Conservation (phyloP, 2,329 filamentous ascomycete genomes). For the Aciculosporium take region DNA sequence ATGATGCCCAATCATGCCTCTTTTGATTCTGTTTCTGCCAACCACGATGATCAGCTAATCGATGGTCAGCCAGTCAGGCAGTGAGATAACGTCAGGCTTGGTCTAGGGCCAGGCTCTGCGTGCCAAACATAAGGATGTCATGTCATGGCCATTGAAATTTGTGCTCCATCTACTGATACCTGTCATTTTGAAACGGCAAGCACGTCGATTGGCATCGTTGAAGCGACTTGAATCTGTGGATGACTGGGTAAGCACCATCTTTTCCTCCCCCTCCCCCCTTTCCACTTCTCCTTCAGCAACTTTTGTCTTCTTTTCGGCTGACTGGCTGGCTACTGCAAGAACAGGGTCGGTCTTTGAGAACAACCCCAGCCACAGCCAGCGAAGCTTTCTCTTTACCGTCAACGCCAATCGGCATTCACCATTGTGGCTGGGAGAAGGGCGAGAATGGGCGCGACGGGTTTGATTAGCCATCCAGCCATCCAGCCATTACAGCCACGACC, state of each 20-base stretch:
- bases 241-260: not conserved
- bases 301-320: no score
- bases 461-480: not conserved
- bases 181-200: not conserved
- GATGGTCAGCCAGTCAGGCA: not conserved
- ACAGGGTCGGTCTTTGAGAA: not conserved
- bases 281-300: not conserved
- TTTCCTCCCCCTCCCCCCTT: no score
- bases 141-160: not conserved
- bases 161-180: not conserved
- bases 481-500: not conserved
- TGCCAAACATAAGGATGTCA: constrained; percentile 4
- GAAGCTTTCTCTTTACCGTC: not conserved
- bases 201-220: not conserved
- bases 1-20: not conserved
- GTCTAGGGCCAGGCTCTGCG: not conserved
- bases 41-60: not conserved
- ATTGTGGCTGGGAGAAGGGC: not conserved
- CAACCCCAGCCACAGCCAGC: not conserved
- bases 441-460: not conserved
- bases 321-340: not conserved
- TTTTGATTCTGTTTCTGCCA: not conserved
- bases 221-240: not conserved
- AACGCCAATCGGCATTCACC: not conserved
- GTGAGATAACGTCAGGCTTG: not conserved